Evolutionary conservation across 2,329 filamentous ascomycete genomes (phyloP).

Genomic region (Trichoderma gracile): DNA sequence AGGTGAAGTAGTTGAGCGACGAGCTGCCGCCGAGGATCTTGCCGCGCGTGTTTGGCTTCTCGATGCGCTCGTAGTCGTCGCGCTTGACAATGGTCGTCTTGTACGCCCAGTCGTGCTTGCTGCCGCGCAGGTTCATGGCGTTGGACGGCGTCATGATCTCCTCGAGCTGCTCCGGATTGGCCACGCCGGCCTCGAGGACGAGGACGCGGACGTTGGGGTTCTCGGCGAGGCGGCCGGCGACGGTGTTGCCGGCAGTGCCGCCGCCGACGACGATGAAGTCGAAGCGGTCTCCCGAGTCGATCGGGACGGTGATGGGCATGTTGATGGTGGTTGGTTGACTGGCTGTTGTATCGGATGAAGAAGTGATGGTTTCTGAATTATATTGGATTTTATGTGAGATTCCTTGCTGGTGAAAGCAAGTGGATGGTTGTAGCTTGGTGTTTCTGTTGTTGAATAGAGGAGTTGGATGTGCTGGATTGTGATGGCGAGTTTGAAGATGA

Average conservation of each 20-base stretch:
- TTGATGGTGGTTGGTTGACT: conserved; percentile 26
- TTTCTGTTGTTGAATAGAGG: not conserved
- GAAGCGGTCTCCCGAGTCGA: conserved; percentile 28
- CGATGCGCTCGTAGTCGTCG: conserved; percentile 59
- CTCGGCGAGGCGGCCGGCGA: conserved; percentile 42
- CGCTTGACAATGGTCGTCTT: conserved; percentile 63
- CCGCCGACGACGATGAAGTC: conserved; percentile 41
- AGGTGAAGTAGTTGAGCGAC: conserved; percentile 64
- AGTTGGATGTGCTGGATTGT: not conserved
- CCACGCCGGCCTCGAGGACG: conserved; percentile 50
- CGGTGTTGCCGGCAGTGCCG: conserved; percentile 41
- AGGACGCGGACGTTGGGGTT: conserved; percentile 45
- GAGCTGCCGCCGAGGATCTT: conserved; percentile 60
- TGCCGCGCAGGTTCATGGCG: conserved; percentile 55
- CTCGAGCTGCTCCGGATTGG: conserved; percentile 51
- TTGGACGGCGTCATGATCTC: conserved; percentile 55
- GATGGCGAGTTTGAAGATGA: not conserved
- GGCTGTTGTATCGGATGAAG: too few relatives aligned
- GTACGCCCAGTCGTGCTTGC: conserved; percentile 61
- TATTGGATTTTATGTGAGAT: not conserved
- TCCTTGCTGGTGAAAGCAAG: not conserved
- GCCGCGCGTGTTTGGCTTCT: conserved; percentile 64
- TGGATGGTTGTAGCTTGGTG: not conserved
- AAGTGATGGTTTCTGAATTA: too few relatives aligned
- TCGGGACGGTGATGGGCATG: conserved; percentile 20